Conservation (phyloP, 2,329 filamentous ascomycete species). For the Colletotrichum simmondsii region DNA sequence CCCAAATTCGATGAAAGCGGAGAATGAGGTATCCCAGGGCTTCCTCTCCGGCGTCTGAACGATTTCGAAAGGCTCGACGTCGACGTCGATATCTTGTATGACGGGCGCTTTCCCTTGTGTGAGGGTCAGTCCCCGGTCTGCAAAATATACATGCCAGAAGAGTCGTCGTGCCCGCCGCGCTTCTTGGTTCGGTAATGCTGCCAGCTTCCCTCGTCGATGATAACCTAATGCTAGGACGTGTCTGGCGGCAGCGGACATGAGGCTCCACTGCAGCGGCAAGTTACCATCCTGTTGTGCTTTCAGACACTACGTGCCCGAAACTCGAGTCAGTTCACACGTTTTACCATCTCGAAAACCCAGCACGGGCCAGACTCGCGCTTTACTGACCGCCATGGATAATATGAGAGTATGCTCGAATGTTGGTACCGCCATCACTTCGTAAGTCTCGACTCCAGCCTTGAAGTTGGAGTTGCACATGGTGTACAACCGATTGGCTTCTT, state of each 20-base stretch:
- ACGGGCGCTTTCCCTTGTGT: conserved; percentile 34
- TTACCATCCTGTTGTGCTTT: conserved; percentile 35
- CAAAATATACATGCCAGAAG: conserved; percentile 38
- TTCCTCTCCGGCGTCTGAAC: conserved; percentile 13
- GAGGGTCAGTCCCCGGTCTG: conserved; percentile 33
- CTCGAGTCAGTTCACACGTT: no score
- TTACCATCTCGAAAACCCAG: no score
- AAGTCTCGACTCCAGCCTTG: conserved; percentile 28
- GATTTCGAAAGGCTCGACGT: conserved; percentile 24
- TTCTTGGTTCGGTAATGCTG: conserved; percentile 14
- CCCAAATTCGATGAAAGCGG: conserved; percentile 29
- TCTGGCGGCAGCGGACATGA: conserved; percentile 33
- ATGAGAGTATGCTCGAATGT: conserved; percentile 33
- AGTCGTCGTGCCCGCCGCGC: conserved; percentile 27
- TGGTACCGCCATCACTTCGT: conserved; percentile 31
- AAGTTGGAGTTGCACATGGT: conserved; percentile 32
- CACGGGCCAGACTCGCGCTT: neutral
- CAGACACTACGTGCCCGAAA: conserved; percentile 16
- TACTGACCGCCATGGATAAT: conserved; percentile 32
- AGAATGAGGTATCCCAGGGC: conserved; percentile 29
- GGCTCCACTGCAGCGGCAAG: conserved; percentile 33
- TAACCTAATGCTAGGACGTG: conserved; percentile 37
- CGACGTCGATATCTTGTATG: conserved; percentile 35
- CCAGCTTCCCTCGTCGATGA: conserved; percentile 32
- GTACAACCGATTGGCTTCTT: conserved; percentile 25